Conservation (phyloP, 2,329 filamentous ascomycete genomes). For the Aschersonia sp. region DNA sequence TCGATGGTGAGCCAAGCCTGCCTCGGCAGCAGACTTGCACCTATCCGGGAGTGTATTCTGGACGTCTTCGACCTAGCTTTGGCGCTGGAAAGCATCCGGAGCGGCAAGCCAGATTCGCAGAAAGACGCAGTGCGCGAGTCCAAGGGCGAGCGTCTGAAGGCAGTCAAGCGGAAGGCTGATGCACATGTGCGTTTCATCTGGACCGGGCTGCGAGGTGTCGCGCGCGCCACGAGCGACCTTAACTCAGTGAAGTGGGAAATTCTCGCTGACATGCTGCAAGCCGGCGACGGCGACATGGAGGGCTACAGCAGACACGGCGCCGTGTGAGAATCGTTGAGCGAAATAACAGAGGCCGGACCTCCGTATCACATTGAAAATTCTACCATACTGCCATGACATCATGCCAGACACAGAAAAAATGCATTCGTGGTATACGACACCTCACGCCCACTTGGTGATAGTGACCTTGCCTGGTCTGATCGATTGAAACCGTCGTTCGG, state of each 20-base stretch:
- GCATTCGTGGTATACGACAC: too few relatives aligned
- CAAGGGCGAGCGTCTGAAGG: constrained; percentile 37
- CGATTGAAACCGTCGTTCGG: too few relatives aligned
- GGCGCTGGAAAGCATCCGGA: constrained; percentile 47
- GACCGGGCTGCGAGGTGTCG: constrained; percentile 59
- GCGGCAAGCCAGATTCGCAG: constrained; percentile 7
- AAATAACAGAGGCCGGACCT: not conserved
- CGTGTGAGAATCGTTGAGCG: not conserved
- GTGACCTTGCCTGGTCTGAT: too few relatives aligned
- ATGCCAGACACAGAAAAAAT: too few relatives aligned
- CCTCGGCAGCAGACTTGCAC: constrained; percentile 50
- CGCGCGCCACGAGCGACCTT: constrained; percentile 53
- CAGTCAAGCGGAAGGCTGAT: constrained; percentile 49
- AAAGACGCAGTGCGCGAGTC: constrained; percentile 17
- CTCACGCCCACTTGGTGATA: too few relatives aligned
- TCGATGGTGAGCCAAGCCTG: constrained; percentile 54
- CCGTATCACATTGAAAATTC: too few relatives aligned
- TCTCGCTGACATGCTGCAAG: constrained; percentile 65
- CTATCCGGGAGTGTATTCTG: constrained; percentile 60
- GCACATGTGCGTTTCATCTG: constrained; percentile 54
- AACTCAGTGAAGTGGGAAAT: constrained; percentile 58
- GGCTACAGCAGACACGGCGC: not conserved
- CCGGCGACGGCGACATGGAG: constrained; percentile 14
- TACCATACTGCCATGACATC: too few relatives aligned
- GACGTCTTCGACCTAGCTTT: constrained; percentile 63